phyloP scores from a whole-genome alignment of 139 green algal species.

The Pseudopediastrum boryanum region DNA sequence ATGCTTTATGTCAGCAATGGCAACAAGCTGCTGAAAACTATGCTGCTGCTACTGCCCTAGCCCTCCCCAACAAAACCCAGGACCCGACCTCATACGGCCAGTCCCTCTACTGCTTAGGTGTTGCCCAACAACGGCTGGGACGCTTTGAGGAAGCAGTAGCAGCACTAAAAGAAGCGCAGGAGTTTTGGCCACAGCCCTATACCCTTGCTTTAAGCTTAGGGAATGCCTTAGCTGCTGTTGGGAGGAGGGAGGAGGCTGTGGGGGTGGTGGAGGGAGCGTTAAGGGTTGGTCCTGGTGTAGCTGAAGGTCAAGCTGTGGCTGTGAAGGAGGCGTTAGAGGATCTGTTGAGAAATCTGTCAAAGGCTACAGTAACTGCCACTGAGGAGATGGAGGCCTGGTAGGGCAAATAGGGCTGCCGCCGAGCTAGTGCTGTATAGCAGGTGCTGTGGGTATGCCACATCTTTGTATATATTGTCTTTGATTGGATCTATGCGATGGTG shows the following conservation, averaged over 20 bases:
- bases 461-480: too few species aligned
- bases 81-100: conserved; percentile 29
- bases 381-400: too few species aligned
- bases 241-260: conserved; percentile 34
- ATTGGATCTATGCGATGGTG: too few species aligned
- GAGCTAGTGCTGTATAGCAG: too few species aligned
- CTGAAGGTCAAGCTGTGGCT: background rate
- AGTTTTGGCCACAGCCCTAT: conserved; percentile 17
- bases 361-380: too few species aligned
- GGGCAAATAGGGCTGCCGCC: too few species aligned
- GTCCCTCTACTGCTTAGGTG: conserved; percentile 57
- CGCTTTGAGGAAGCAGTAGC: conserved; percentile 15
- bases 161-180: conserved; percentile 35
- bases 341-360: too few species aligned
- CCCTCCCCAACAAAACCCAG: too few species aligned
- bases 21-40: conserved; percentile 18
- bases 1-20: conserved; percentile 35
- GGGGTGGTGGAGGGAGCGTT: conserved; percentile 35
- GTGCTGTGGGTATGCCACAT: too few species aligned
- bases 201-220: conserved; percentile 18
- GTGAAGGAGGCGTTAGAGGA: background rate
- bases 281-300: background rate
- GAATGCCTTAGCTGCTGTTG: conserved; percentile 34
- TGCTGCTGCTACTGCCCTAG: background rate
- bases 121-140: conserved; percentile 48